A percentile compares a stretch with the other conserved stretches of the same genome.
phyloP scores from a whole-genome alignment of 2,329 filamentous ascomycete genomes.

The Bipolaris cookei region DNA sequence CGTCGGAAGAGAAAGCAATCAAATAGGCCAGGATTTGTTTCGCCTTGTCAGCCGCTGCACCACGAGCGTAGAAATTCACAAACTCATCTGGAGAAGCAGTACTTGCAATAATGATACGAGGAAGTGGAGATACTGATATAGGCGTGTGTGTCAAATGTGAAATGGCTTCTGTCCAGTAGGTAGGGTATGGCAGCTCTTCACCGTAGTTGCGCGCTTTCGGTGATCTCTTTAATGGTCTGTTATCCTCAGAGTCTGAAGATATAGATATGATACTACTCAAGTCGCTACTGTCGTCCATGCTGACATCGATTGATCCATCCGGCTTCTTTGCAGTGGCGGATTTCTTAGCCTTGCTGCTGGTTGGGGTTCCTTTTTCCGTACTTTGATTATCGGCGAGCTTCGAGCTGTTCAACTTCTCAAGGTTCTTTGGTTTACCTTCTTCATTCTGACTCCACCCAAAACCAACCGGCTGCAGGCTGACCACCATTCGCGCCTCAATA shows the following conservation, averaged over 20 bases:
- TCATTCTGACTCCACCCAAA: constrained; percentile 92
- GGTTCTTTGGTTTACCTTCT: constrained; percentile 66
- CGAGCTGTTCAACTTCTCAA: constrained; percentile 29
- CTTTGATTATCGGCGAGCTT: not conserved
- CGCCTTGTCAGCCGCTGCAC: constrained; percentile 79
- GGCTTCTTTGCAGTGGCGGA: constrained; percentile 10
- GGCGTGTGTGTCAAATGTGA: constrained; percentile 82
- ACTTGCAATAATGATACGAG: constrained; percentile 59
- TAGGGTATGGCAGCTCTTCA: constrained; percentile 78
- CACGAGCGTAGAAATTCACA: constrained; percentile 80
- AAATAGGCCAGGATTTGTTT: constrained; percentile 92
- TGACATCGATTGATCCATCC: constrained; percentile 15
- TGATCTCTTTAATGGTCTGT: constrained; percentile 55
- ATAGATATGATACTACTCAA: constrained; percentile 53
- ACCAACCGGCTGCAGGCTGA: constrained; percentile 82
- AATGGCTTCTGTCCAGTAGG: constrained; percentile 91
- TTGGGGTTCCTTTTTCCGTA: not conserved
- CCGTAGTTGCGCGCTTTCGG: constrained; percentile 65
- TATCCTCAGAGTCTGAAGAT: constrained; percentile 58
- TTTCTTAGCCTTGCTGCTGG: constrained; percentile 15
- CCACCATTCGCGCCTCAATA: constrained; percentile 81
- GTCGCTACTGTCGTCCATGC: constrained; percentile 52
- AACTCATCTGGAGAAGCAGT: constrained; percentile 73
- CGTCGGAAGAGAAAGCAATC: constrained; percentile 80
- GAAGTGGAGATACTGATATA: constrained; percentile 74